Conservation (phyloP, 306 rosid species). For the Cicer cuneatum region DNA sequence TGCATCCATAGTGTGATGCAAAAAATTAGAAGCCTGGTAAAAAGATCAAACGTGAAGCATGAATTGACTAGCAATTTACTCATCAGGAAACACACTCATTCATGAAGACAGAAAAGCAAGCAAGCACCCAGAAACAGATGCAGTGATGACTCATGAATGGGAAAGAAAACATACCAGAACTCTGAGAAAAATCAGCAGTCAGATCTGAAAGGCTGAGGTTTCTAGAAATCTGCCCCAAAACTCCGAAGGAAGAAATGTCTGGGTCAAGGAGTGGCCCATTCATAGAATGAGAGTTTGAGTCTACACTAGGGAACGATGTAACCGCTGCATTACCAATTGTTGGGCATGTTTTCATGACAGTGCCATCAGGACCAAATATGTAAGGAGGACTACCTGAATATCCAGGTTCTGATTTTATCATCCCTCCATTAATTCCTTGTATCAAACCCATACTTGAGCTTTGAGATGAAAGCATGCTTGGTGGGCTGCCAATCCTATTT, state of each 20-base stretch:
- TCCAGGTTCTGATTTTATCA: conserved; percentile 72
- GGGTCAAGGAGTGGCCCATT: conserved; percentile 63
- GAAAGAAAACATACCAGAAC: conserved; percentile 61
- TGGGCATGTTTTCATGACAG: conserved; percentile 66
- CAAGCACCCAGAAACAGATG: conserved; percentile 31
- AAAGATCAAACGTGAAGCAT: conserved; percentile 13
- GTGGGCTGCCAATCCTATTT: conserved; percentile 57
- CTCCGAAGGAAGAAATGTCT: conserved; percentile 67
- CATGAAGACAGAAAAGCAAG: conserved; percentile 1
- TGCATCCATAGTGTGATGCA: conserved; percentile 39
- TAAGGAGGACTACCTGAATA: conserved; percentile 59
- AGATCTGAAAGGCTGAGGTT: conserved; percentile 76
- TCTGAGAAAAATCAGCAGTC: conserved; percentile 73
- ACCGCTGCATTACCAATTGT: conserved; percentile 70
- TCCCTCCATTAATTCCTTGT: conserved; percentile 73
- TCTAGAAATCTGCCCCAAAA: conserved; percentile 69
- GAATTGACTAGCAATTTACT: neutral
- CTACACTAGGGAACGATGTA: conserved; percentile 59
- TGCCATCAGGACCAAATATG: conserved; percentile 60
- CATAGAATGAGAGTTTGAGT: conserved; percentile 65
- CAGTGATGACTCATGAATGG: neutral
- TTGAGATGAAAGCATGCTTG: conserved; percentile 59
- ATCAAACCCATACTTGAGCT: conserved; percentile 64
- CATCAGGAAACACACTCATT: neutral
- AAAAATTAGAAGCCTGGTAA: neutral